These are phyloP conservation scores for Collybia sordida DNA, from an alignment of 768 basidiomycete genomes.

Conservation along the genomic window DNA sequence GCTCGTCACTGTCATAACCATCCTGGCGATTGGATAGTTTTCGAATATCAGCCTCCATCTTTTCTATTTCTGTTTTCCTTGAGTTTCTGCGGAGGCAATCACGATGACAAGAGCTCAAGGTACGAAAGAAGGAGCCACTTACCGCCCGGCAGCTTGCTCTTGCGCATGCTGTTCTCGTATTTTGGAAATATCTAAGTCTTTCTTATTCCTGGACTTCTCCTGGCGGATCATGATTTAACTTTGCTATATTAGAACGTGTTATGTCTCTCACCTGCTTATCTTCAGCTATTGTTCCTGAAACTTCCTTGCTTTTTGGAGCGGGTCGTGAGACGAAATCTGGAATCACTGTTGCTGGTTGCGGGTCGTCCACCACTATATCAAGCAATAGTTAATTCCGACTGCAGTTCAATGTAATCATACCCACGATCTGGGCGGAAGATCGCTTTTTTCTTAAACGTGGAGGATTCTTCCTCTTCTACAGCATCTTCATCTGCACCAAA, in stretches of 20 bases:
- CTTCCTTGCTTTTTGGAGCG: conserved; percentile 2
- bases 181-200: conserved; percentile 57
- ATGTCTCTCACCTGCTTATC: no score
- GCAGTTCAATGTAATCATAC: conserved; percentile 26
- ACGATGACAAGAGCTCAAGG: neutral
- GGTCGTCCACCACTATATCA: conserved; percentile 35
- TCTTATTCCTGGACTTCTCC: conserved; percentile 32
- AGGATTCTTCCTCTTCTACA: conserved; percentile 56
- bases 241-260: no score
- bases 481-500: conserved; percentile 78
- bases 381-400: no score
- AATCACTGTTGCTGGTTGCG: conserved; percentile 25
- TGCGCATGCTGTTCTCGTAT: conserved; percentile 77
- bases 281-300: no score
- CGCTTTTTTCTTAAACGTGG: conserved; percentile 70
- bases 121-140: conserved; percentile 12
- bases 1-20: conserved; percentile 61
- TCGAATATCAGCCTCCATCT: conserved; percentile 87
- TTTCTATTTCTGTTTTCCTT: conserved; percentile 77
- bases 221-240: no score
- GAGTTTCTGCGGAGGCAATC: conserved; percentile 40
- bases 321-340: conserved; percentile 41
- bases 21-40: conserved; percentile 65
- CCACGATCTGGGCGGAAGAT: conserved; percentile 83
- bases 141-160: conserved; percentile 69